A percentile compares a stretch with the other conserved stretches of the same genome.
These are phyloP conservation scores for Gossypium raimondii DNA, from an alignment of 345 rosid genomes.

Conservation along the genomic window DNA sequence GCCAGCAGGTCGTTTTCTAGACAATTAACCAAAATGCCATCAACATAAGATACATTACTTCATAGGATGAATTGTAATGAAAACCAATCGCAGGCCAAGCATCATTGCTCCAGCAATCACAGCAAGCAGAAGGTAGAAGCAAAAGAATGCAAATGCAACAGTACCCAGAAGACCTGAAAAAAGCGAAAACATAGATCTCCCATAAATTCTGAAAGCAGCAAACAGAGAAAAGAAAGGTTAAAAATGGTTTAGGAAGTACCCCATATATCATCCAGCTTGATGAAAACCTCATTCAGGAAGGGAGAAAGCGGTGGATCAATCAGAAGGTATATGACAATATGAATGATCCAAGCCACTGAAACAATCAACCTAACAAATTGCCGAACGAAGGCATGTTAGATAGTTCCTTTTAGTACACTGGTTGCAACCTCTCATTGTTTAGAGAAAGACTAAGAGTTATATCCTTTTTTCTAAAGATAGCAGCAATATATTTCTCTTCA, in stretches of 20 bases:
- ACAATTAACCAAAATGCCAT: constrained; percentile 18
- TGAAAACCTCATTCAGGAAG: constrained; percentile 89
- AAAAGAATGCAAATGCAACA: constrained; percentile 91
- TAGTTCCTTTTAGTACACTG: background rate
- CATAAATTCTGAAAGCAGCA: constrained; percentile 11
- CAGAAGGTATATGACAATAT: constrained; percentile 78
- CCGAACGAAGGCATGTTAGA: background rate
- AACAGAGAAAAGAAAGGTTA: background rate
- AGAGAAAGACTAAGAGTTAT: background rate
- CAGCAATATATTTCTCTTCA: background rate
- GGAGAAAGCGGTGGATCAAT: constrained; percentile 86
- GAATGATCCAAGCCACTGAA: constrained; percentile 96
- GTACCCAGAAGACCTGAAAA: constrained; percentile 91
- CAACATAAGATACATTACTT: constrained; percentile 48
- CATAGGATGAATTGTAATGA: constrained; percentile 94
- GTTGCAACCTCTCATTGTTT: background rate
- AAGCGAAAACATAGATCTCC: constrained; percentile 12
- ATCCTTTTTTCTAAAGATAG: background rate
- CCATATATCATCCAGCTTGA: constrained; percentile 94
- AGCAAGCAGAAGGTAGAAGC: constrained; percentile 90
- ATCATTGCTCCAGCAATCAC: constrained; percentile 98
- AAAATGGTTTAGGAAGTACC: constrained; percentile 44
- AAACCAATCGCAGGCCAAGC: constrained; percentile 88
- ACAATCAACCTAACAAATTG: constrained; percentile 62
- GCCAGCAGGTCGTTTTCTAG: constrained; percentile 2